Conservation (phyloP, 2,329 filamentous ascomycete species). For the Rhexocercosporidium sp. region DNA sequence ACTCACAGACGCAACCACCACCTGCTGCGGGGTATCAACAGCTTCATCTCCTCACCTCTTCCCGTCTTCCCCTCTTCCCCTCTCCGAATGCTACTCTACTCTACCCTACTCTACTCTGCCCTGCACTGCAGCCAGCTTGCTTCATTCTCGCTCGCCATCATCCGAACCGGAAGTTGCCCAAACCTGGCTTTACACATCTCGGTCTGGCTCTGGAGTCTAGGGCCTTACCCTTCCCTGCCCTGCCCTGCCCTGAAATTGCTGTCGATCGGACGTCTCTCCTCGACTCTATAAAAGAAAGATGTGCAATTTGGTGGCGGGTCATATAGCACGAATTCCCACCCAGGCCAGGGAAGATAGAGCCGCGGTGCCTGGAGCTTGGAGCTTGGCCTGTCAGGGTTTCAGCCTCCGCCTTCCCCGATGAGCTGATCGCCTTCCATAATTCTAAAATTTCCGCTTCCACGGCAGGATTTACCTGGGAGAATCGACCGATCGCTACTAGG, state of each 20-base stretch:
- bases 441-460: background rate
- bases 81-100: background rate
- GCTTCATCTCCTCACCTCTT: background rate
- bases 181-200: background rate
- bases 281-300: background rate
- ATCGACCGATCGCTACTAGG: background rate
- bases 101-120: no score
- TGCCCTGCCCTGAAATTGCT: no score
- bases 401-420: background rate
- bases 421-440: background rate
- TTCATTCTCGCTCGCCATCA: slow-evolving; percentile 1
- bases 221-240: no score
- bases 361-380: no score
- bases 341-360: no score
- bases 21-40: background rate
- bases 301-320: background rate
- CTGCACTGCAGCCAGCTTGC: no score
- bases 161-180: background rate
- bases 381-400: background rate
- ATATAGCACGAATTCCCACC: no score
- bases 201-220: background rate
- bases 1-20: background rate
- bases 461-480: background rate
- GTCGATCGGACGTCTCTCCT: background rate
- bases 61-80: no score